Percentiles rank a stretch among this genome's conserved stretches.
phyloP scores from a whole-genome alignment of 192 early-diverging fungal genomes.

The Gaertneriomyces sp. region DNA sequence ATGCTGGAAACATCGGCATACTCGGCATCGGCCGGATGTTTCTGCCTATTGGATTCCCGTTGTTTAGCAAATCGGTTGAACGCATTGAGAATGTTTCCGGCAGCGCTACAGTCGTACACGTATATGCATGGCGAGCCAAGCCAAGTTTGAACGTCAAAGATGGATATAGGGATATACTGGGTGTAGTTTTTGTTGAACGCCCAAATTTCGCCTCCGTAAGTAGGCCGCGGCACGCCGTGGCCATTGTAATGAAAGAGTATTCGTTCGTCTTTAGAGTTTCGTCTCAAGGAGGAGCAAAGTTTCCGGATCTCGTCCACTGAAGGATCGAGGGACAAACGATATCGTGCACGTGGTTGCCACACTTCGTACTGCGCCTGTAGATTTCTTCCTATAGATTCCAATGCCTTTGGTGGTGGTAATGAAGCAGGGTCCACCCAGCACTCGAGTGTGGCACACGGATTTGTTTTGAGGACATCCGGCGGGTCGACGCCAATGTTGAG shows the following conservation, averaged over 20 bases:
- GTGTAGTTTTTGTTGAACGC: conserved; percentile 97
- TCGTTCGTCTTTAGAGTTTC: conserved; percentile 87
- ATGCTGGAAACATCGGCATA: neutral
- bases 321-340: conserved; percentile 82
- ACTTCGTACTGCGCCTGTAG: conserved; percentile 92
- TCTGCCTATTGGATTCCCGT: conserved; percentile 29
- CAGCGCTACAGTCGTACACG: conserved; percentile 93
- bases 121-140: conserved; percentile 93
- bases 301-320: conserved; percentile 92
- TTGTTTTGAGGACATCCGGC: conserved; percentile 86
- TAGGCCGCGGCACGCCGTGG: conserved; percentile 95
- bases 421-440: conserved; percentile 93
- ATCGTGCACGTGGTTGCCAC: conserved; percentile 78
- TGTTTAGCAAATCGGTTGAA: conserved; percentile 87
- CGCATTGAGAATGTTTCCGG: conserved; percentile 84
- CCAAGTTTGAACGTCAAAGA: conserved; percentile 90
- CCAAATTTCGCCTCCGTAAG: conserved; percentile 94
- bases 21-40: conserved; percentile 55
- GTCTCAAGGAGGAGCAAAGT: conserved; percentile 73
- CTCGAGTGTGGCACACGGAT: conserved; percentile 83
- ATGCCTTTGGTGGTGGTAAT: conserved; percentile 69
- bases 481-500: conserved; percentile 95
- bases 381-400: conserved; percentile 84
- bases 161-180: conserved; percentile 94
- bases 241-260: conserved; percentile 98